These are phyloP conservation scores for Erythrophleum ivorense DNA, from an alignment of 331 rosid species.

Conservation along the genomic window DNA sequence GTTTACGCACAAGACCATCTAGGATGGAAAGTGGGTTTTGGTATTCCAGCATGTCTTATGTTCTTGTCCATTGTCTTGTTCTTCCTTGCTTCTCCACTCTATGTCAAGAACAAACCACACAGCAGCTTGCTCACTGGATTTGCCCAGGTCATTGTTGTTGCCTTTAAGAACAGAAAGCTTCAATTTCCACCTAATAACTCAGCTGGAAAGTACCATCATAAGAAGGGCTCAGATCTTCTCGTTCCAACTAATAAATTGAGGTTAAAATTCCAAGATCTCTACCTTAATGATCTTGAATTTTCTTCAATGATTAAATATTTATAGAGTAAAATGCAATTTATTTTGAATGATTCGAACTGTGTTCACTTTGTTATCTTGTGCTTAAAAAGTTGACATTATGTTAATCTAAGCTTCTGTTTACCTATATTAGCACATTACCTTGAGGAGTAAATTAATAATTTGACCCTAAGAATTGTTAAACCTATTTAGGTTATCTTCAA, in stretches of 20 bases:
- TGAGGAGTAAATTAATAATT: background rate
- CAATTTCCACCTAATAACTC: constrained; percentile 45
- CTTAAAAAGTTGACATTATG: background rate
- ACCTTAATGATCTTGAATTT: background rate
- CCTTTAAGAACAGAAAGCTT: constrained; percentile 59
- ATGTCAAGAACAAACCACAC: constrained; percentile 54
- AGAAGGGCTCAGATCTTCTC: constrained; percentile 48
- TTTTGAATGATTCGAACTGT: background rate
- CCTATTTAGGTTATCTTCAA: background rate
- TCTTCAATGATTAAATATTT: background rate
- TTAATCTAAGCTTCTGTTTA: background rate
- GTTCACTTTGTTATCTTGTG: background rate
- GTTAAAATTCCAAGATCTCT: constrained; percentile 34
- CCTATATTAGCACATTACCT: background rate
- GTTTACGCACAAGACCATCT: constrained; percentile 61
- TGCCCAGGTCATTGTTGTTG: constrained; percentile 53
- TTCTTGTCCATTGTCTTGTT: constrained; percentile 47
- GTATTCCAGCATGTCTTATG: constrained; percentile 66
- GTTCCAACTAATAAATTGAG: constrained; percentile 67
- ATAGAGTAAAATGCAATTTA: background rate
- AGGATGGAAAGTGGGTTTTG: constrained; percentile 75
- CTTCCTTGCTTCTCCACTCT: constrained; percentile 53
- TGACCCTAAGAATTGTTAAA: background rate
- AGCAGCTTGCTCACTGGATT: constrained; percentile 62
- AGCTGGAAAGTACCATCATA: constrained; percentile 42